Evolutionary conservation across 2,329 filamentous ascomycete genomes (phyloP), one percentile per base, ranked within the genome.

Genomic region (Dactylellina leptospora): DNA sequence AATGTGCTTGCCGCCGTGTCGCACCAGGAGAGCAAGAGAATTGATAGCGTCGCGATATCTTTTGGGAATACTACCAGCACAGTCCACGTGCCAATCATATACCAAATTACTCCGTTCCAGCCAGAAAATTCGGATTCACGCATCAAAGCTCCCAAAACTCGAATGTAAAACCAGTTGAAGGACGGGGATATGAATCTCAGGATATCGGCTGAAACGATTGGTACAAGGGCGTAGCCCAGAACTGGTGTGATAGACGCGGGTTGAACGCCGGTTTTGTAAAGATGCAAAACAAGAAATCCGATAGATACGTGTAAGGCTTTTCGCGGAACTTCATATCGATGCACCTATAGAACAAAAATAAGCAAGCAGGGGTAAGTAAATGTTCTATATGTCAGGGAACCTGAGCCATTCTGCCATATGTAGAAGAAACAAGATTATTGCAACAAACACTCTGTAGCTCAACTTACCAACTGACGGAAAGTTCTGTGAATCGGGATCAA

Each of bases 41-140:
- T 90, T 73, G 90, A 88, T 83, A 97, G 89, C 51, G 96, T 89
- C 5, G 89, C 92, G 22, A 99, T 86, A 77, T 99, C 95, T 82
- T 97, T 99, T 74, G 93, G 92, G 79, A 96, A 92, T 79, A 91
- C 92, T 75, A 87, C 87, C 75, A 97, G 86, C 13, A 93, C 92
- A 28, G 88, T 84, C 87, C 92, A 97, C 25, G 92, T 89, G 63
- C 95, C 95, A 5, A 97, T 85, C 8, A 99, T 86, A 81, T 97
- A 99, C 83, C 91, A 97, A 75, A 99, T 96, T 76, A 97, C 93
- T 56, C 95, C 95, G 79, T 99, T 99, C 84, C 92, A 99, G 55
- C 92, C 91, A 50, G 88, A 85, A 76, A 93, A 96, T 81, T 99
- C 95, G 75, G 90, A 95, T 82, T 99, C 95, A 60, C 95, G 90